These are phyloP conservation scores for Polysphondylium violaceum DNA, from an alignment of 78 protist species.

Conservation along the genomic window DNA sequence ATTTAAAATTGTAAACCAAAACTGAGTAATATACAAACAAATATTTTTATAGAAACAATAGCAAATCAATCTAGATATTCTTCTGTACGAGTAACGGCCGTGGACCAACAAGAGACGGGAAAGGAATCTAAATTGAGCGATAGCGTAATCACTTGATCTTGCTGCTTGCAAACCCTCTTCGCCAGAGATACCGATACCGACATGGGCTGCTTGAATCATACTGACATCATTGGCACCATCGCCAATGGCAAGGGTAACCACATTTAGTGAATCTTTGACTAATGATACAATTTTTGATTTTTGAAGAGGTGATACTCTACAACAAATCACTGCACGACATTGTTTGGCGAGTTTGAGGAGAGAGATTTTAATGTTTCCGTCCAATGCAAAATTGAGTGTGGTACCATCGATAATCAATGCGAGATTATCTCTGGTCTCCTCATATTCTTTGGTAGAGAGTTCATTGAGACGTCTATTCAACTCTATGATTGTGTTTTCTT, in stretches of 20 bases:
- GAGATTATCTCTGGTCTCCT: not conserved
- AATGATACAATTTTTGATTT: conserved; percentile 87
- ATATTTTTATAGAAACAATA: conserved; percentile 94
- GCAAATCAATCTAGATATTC: conserved; percentile 80
- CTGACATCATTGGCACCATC: conserved; percentile 99
- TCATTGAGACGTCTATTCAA: conserved; percentile 21
- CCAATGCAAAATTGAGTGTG: conserved; percentile 68
- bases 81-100: conserved; percentile 89
- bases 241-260: conserved; percentile 94
- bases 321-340: conserved; percentile 91
- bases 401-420: conserved; percentile 85
- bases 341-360: conserved; percentile 22
- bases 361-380: conserved; percentile 22
- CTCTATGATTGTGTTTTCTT: conserved; percentile 47
- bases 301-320: conserved; percentile 95
- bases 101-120: conserved; percentile 82
- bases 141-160: conserved; percentile 93
- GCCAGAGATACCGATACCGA: conserved; percentile 94
- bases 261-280: conserved; percentile 33
- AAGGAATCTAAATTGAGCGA: conserved; percentile 90
- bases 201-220: conserved; percentile 98
- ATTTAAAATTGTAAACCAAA: conserved; percentile 56
- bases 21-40: conserved; percentile 78
- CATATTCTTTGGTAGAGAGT: not conserved
- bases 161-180: conserved; percentile 95